Percentiles rank a stretch among this genome's conserved stretches.
Evolutionary conservation across 192 early-diverging fungal species (phyloP).

Genomic region (Thamnidium elegans): DNA sequence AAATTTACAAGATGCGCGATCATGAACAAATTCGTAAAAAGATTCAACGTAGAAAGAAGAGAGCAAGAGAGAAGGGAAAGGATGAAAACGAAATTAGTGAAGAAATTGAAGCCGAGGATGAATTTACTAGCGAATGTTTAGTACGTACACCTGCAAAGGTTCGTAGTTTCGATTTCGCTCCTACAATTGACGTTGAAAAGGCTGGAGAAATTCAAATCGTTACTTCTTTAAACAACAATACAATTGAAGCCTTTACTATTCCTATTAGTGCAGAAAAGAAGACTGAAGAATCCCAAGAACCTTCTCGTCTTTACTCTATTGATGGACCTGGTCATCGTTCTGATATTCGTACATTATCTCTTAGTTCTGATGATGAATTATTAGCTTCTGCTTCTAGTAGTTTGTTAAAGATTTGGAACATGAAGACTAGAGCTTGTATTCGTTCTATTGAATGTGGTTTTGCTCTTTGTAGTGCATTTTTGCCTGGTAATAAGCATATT

Average conservation of each 20-base stretch:
- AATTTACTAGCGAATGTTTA: conserved; percentile 69
- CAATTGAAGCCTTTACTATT: conserved; percentile 74
- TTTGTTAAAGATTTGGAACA: conserved; percentile 89
- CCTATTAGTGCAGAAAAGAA: conserved; percentile 55
- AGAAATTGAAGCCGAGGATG: conserved; percentile 67
- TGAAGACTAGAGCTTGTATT: conserved; percentile 77
- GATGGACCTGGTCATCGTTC: conserved; percentile 88
- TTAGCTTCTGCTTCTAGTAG: conserved; percentile 84
- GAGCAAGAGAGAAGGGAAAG: conserved; percentile 71
- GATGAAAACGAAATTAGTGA: conserved; percentile 40
- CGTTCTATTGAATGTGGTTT: conserved; percentile 90
- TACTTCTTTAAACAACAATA: conserved; percentile 80
- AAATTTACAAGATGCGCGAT: conserved; percentile 78
- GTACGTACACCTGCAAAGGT: conserved; percentile 78
- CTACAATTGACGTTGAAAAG: conserved; percentile 48
- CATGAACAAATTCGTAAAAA: conserved; percentile 84
- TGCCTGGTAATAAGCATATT: conserved; percentile 87
- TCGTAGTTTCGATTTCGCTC: conserved; percentile 74
- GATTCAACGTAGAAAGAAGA: conserved; percentile 73
- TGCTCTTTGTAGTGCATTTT: conserved; percentile 87
- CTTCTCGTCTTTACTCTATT: conserved; percentile 63
- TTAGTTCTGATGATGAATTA: conserved; percentile 86
- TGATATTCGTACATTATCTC: conserved; percentile 86
- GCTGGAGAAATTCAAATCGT: conserved; percentile 49
- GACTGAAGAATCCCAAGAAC: conserved; percentile 65